Percentiles rank a stretch among this genome's conserved stretches.
Conservation (phyloP, 169 alveolate species). For the Theileria luwenshuni region DNA sequence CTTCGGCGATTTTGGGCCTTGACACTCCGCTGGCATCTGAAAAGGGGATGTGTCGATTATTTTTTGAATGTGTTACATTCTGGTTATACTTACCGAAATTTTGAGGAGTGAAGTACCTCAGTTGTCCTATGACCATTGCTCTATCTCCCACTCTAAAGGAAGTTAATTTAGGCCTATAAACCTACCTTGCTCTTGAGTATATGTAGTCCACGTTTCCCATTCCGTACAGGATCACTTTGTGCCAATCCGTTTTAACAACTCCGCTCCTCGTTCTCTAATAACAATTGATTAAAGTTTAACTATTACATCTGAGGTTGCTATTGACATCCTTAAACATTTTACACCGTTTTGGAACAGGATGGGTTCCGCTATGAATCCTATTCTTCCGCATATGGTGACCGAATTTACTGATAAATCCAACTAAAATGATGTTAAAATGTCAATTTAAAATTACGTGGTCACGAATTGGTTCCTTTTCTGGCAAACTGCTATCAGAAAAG, state of each 20-base stretch:
- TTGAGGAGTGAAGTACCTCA: constrained; percentile 45
- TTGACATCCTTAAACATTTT: constrained; percentile 30
- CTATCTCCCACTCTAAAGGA: constrained; percentile 60
- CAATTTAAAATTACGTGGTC: constrained; percentile 12
- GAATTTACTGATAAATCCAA: constrained; percentile 35
- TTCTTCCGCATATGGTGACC: constrained; percentile 62
- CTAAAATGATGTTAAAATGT: constrained; percentile 5
- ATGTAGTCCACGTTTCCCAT: constrained; percentile 58
- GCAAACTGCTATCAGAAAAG: not conserved
- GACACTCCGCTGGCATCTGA: constrained; percentile 1
- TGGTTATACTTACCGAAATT: not conserved
- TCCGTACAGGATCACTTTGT: constrained; percentile 64
- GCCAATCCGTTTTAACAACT: constrained; percentile 52
- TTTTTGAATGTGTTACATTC: not conserved
- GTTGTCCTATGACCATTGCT: constrained; percentile 50
- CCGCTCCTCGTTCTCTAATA: constrained; percentile 52
- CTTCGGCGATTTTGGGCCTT: constrained; percentile 25
- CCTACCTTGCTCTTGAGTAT: constrained; percentile 49
- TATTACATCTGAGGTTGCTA: constrained; percentile 52
- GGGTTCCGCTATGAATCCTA: constrained; percentile 51
- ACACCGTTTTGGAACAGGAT: constrained; percentile 26
- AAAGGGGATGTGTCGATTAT: not conserved
- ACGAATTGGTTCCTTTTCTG: not conserved
- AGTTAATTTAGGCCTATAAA: not conserved
- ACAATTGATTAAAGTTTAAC: not conserved